phyloP scores from a whole-genome alignment of 805 yeast genomes.

The Candida chauliodis region DNA sequence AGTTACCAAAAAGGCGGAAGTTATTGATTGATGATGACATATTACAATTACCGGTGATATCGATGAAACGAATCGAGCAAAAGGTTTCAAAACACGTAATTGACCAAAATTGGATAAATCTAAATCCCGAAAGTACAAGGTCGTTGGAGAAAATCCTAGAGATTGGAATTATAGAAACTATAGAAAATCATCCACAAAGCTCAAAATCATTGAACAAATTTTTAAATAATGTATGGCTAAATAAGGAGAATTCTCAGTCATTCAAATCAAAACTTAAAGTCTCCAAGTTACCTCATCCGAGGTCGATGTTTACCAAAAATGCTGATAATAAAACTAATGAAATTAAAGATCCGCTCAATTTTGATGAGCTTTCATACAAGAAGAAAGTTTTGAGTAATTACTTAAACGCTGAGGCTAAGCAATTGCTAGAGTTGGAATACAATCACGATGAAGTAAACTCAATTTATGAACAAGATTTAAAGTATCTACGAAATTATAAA shows the following conservation, averaged over 20 bases:
- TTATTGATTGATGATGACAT: conserved; percentile 2
- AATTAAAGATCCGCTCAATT: conserved; percentile 17
- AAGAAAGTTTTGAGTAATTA: conserved; percentile 31
- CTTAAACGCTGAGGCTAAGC: conserved; percentile 38
- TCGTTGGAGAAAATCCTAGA: conserved; percentile 23
- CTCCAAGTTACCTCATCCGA: conserved; percentile 25
- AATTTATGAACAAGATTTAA: conserved; percentile 27
- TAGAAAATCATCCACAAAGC: conserved; percentile 17
- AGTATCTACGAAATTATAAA: conserved; percentile 29
- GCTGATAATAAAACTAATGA: conserved; percentile 11
- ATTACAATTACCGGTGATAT: not conserved
- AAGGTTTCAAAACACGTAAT: conserved; percentile 23
- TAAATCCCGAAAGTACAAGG: conserved; percentile 14
- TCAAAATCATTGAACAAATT: conserved; percentile 15
- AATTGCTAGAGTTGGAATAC: conserved; percentile 28
- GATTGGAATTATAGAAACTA: conserved; percentile 22
- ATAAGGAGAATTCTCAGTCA: conserved; percentile 15
- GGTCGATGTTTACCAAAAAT: conserved; percentile 14
- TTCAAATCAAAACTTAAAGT: conserved; percentile 21
- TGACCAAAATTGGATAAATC: conserved; percentile 28
- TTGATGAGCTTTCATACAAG: conserved; percentile 22
- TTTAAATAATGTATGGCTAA: conserved; percentile 24
- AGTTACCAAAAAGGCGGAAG: not conserved
- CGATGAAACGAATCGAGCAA: conserved; percentile 7
- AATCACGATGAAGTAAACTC: conserved; percentile 21